phyloP scores from a whole-genome alignment of 1,284 basidiomycete genomes.

The Ganoderma lucidum region DNA sequence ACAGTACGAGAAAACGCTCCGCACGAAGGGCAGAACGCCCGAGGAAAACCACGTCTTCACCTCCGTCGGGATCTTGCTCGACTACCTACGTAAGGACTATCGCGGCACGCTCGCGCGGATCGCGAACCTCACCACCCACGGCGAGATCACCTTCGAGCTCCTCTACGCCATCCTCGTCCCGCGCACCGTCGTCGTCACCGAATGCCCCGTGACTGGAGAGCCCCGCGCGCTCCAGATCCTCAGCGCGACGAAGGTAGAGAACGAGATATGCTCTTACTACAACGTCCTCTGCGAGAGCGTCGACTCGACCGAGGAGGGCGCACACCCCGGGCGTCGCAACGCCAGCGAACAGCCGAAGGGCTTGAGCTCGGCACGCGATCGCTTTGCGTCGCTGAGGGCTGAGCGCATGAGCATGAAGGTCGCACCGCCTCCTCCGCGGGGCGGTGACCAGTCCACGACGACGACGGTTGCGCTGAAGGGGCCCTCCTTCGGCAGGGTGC shows the following conservation, averaged over 20 bases:
- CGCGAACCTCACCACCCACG: slow-evolving; percentile 53
- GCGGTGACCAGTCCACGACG: not conserved
- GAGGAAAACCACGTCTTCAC: slow-evolving; percentile 51
- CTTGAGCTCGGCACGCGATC: not conserved
- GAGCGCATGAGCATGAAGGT: not conserved
- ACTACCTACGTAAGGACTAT: slow-evolving; percentile 59
- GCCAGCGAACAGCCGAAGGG: not conserved
- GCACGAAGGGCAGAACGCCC: slow-evolving; percentile 44
- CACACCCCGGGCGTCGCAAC: slow-evolving; percentile 15
- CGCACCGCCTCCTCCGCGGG: not conserved
- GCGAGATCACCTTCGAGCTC: slow-evolving; percentile 62
- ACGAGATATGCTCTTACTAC: slow-evolving; percentile 43
- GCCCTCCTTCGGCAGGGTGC: slow-evolving; percentile 47
- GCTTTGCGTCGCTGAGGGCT: not conserved
- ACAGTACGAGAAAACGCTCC: slow-evolving; percentile 50
- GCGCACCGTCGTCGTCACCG: slow-evolving; percentile 24
- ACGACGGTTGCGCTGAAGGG: slow-evolving; percentile 10
- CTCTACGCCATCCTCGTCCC: slow-evolving; percentile 46
- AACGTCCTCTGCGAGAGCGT: slow-evolving; percentile 55
- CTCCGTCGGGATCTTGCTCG: slow-evolving; percentile 45
- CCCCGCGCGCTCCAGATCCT: slow-evolving; percentile 54
- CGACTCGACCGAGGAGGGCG: slow-evolving; percentile 52
- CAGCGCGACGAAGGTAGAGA: slow-evolving; percentile 42
- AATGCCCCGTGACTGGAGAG: slow-evolving; percentile 42
- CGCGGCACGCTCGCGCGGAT: slow-evolving; percentile 53